Conservation (phyloP, 805 yeast genomes). For the Blastobotrys chiropterorum region DNA sequence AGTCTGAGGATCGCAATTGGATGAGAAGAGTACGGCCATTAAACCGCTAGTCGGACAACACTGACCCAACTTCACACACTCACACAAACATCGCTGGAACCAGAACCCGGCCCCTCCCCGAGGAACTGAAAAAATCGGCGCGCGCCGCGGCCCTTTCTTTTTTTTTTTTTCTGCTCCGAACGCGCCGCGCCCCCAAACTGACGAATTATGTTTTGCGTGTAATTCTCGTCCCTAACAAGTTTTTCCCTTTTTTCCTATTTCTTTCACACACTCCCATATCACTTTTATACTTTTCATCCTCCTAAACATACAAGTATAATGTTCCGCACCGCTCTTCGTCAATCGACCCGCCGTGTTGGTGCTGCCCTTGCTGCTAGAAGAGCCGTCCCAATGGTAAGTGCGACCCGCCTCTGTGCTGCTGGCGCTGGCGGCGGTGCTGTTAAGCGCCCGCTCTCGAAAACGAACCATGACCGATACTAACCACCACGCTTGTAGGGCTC, state of each 20-base stretch:
- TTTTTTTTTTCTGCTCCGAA: background rate
- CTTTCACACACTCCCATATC: background rate
- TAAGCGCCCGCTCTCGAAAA: too few species aligned
- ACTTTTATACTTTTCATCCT: conserved; percentile 2
- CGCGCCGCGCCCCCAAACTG: background rate
- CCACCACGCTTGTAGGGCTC: background rate
- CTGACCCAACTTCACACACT: too few species aligned
- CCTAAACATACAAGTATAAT: conserved; percentile 18
- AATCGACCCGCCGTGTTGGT: conserved; percentile 34
- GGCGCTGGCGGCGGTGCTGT: background rate
- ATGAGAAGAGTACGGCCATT: too few species aligned
- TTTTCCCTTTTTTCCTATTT: background rate
- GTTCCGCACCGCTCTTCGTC: conserved; percentile 38
- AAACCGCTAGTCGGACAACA: too few species aligned
- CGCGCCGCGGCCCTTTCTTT: background rate
- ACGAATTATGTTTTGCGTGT: background rate
- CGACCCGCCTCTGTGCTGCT: background rate
- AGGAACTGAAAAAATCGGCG: background rate
- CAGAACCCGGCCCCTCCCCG: too few species aligned
- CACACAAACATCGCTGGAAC: too few species aligned
- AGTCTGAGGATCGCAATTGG: too few species aligned
- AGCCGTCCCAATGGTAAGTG: conserved; percentile 27
- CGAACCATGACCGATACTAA: too few species aligned
- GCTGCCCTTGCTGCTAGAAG: conserved; percentile 30
- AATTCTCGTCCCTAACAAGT: background rate